Evolutionary conservation across 176 grass and related monocot genomes (phyloP), one percentile per base, ranked within the genome.

Genomic region (Bromus sterilis): DNA sequence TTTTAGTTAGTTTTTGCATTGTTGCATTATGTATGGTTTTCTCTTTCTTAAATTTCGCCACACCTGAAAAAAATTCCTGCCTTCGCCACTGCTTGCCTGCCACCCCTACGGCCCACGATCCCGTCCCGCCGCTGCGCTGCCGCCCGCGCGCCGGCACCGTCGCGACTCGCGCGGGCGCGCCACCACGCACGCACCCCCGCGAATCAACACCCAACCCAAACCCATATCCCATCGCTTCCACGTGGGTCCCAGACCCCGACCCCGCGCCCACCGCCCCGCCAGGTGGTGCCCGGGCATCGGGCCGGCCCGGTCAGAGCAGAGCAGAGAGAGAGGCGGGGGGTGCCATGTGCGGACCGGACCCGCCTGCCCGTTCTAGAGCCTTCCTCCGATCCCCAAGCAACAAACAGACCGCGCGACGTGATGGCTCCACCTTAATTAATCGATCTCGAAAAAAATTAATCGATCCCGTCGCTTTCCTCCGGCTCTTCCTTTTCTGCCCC

Each of bases 321-420:
- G 49, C 48, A n/a, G n/a, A n/a, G n/a, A n/a, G n/a, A n/a, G n/a
- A n/a, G n/a, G 48, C 18, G 2, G 18, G 48, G 15, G 16, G 48
- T 51, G 48, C 49, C 49, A 53, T 53, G 49, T 53, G 49, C 46
- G 46, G 49, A 53, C 49, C 49, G 49, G 49, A 53, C 49, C 49
- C 21, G 49, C 49, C 49, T 16, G 43, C 29, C 51, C 34, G 56
- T 88, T 91, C 89, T 75, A 85, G 89, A 85, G 86, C 12, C 82
- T 91, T 85, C 86, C 44, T 85, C 86, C 56, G 82, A 91, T 85
- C 82, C 89, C 39, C 31, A 74, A 82, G 35, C 72, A 81, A 29
- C 78, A 10, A 70, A 75, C 20, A 60, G 29, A 30, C 18, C 66
- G 15, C 16, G 7, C 49, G 78, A 66, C 36, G 60, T 71, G 62